Evolutionary conservation across 805 yeast genomes (phyloP).

Genomic region (Wickerhamiella spandovensis): DNA sequence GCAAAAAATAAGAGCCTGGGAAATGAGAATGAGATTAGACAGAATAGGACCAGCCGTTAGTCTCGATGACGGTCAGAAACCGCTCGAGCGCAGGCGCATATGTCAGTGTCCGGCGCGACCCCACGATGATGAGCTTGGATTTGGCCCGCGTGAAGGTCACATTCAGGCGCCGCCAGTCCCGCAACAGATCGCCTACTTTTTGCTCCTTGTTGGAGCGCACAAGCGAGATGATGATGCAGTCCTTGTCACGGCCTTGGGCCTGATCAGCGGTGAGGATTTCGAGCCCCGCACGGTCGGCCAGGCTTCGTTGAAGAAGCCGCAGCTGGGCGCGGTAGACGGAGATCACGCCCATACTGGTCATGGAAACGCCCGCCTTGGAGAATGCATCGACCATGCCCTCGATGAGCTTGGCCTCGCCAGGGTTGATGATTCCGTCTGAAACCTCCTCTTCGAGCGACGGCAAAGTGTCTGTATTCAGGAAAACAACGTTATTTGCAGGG

Average conservation of each 20-base stretch:
- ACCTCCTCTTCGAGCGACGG: conserved; percentile 37
- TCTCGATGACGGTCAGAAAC: background rate
- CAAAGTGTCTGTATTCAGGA: conserved; percentile 57
- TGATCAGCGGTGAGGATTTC: conserved; percentile 90
- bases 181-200: conserved; percentile 62
- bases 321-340: conserved; percentile 80
- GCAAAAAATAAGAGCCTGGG: too few relatives aligned
- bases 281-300: conserved; percentile 30
- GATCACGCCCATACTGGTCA: conserved; percentile 60
- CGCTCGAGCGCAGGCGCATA: conserved; percentile 1
- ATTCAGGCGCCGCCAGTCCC: conserved; percentile 84
- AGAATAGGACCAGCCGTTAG: background rate
- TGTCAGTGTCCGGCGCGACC: conserved; percentile 51
- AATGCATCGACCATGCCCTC: conserved; percentile 30
- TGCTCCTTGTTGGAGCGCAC: conserved; percentile 64
- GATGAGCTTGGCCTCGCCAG: conserved; percentile 36
- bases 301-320: conserved; percentile 29
- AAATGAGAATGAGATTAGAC: background rate
- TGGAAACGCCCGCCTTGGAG: conserved; percentile 20
- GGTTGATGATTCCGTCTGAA: conserved; percentile 63
- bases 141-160: conserved; percentile 90
- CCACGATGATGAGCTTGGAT: conserved; percentile 69
- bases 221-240: conserved; percentile 75
- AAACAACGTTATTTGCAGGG: conserved; percentile 47
- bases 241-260: conserved; percentile 93